Conservation (phyloP, 2,329 filamentous ascomycete species). For the Pseudocercospora cruenta region DNA sequence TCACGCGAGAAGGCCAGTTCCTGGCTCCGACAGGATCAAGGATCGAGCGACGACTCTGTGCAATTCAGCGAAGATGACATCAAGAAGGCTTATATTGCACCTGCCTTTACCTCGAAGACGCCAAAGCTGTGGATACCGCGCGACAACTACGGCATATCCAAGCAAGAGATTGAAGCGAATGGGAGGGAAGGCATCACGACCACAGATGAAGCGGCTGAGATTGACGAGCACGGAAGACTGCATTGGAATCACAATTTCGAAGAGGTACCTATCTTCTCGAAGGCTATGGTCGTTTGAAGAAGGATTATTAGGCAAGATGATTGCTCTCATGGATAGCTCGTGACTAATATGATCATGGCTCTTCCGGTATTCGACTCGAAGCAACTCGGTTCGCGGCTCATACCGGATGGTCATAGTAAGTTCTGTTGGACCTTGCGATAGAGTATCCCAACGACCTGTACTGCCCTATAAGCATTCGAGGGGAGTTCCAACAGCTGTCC, state of each 20-base stretch:
- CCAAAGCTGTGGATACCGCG: slow-evolving; percentile 52
- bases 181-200: slow-evolving; percentile 45
- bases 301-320: neutral
- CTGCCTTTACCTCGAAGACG: slow-evolving; percentile 47
- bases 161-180: slow-evolving; percentile 47
- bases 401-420: neutral
- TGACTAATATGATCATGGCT: neutral
- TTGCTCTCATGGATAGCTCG: neutral
- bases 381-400: neutral
- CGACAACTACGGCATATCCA: slow-evolving; percentile 49
- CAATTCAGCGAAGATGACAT: slow-evolving; percentile 35
- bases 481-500: neutral
- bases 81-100: slow-evolving; percentile 49
- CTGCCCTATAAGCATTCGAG: neutral
- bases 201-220: slow-evolving; percentile 49
- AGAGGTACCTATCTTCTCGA: slow-evolving; percentile 49
- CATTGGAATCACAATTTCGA: slow-evolving; percentile 49
- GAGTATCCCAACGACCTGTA: slow-evolving; percentile 5
- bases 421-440: neutral
- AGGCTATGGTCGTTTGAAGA: slow-evolving; percentile 29
- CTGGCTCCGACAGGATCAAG: slow-evolving; percentile 28
- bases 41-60: slow-evolving; percentile 26
- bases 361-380: neutral
- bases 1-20: slow-evolving; percentile 28
- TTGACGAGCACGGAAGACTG: slow-evolving; percentile 51